A percentile compares a stretch with the other conserved stretches of the same genome.
Conservation (phyloP, 768 basidiomycete genomes). For the Hygrophorus russula region DNA sequence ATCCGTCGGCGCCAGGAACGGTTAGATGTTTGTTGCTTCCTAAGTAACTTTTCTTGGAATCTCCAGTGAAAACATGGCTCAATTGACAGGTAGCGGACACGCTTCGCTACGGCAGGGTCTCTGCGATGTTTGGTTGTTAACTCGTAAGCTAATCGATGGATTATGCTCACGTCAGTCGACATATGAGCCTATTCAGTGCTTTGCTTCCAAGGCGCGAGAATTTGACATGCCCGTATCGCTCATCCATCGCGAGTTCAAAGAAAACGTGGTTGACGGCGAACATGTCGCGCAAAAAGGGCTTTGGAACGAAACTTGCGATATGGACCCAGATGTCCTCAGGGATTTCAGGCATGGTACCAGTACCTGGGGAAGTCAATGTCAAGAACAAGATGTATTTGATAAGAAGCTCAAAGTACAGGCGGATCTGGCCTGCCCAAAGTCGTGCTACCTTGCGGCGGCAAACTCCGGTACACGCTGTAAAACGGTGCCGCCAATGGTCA, state of each 20-base stretch:
- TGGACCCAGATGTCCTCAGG: slow-evolving; percentile 4
- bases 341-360: slow-evolving; percentile 1
- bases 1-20: slow-evolving; percentile 4
- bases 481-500: too few relatives aligned
- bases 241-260: slow-evolving; percentile 2
- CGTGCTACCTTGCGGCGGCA: too few relatives aligned
- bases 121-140: slow-evolving; percentile 2
- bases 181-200: too few relatives aligned
- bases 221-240: background rate
- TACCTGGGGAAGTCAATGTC: too few relatives aligned
- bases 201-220: too few relatives aligned
- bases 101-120: slow-evolving; percentile 12
- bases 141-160: too few relatives aligned
- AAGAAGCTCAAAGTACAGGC: too few relatives aligned
- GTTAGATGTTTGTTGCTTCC: background rate
- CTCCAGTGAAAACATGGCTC: slow-evolving; percentile 9
- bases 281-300: background rate
- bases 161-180: too few relatives aligned
- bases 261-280: slow-evolving; percentile 3
- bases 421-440: too few relatives aligned
- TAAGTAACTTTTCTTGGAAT: too few relatives aligned
- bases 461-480: too few relatives aligned
- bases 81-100: slow-evolving; percentile 11
- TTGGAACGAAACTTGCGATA: slow-evolving; percentile 2
- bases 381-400: too few relatives aligned